Percentiles rank a stretch among this genome's conserved stretches.
Conservation (phyloP, 768 basidiomycete species). For the Boletus subparvulus region DNA sequence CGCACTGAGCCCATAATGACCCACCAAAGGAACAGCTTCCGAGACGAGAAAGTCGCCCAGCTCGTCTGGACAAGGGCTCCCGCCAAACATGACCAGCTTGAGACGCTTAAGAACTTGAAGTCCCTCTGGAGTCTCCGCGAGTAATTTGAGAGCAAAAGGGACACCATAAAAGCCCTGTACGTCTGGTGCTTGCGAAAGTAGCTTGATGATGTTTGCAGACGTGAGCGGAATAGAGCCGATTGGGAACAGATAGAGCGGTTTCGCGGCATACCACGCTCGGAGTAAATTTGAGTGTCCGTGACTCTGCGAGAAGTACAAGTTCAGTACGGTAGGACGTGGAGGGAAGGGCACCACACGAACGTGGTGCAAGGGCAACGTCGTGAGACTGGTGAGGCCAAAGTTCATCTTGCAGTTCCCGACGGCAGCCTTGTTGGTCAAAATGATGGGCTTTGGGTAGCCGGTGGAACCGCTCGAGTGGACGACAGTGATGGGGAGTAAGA, state of each 20-base stretch:
- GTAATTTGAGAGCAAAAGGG: slow-evolving; percentile 42
- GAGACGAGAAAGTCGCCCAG: slow-evolving; percentile 50
- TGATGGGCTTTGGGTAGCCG: slow-evolving; percentile 49
- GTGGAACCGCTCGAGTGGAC: slow-evolving; percentile 38
- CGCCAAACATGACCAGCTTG: slow-evolving; percentile 51
- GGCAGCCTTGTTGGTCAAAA: slow-evolving; percentile 36
- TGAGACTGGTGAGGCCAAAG: slow-evolving; percentile 19
- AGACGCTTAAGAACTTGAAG: slow-evolving; percentile 41
- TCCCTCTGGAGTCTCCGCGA: slow-evolving; percentile 50
- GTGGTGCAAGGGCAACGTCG: slow-evolving; percentile 34
- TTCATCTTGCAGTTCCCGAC: slow-evolving; percentile 38
- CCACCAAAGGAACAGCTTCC: slow-evolving; percentile 49
- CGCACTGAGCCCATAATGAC: slow-evolving; percentile 50
- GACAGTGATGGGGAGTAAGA: slow-evolving; percentile 19
- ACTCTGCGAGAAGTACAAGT: slow-evolving; percentile 6
- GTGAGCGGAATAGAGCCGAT: slow-evolving; percentile 45
- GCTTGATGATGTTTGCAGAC: slow-evolving; percentile 40
- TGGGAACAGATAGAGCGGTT: slow-evolving; percentile 45
- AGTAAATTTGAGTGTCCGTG: slow-evolving; percentile 32
- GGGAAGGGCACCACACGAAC: slow-evolving; percentile 20
- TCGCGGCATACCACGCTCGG: slow-evolving; percentile 43
- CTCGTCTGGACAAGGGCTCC: slow-evolving; percentile 53
- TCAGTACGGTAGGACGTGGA: background rate
- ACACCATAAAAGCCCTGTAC: slow-evolving; percentile 37
- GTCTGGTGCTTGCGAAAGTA: slow-evolving; percentile 37